These are phyloP conservation scores for Candida jianshihensis DNA, from an alignment of 805 yeast species.

Conservation along the genomic window DNA sequence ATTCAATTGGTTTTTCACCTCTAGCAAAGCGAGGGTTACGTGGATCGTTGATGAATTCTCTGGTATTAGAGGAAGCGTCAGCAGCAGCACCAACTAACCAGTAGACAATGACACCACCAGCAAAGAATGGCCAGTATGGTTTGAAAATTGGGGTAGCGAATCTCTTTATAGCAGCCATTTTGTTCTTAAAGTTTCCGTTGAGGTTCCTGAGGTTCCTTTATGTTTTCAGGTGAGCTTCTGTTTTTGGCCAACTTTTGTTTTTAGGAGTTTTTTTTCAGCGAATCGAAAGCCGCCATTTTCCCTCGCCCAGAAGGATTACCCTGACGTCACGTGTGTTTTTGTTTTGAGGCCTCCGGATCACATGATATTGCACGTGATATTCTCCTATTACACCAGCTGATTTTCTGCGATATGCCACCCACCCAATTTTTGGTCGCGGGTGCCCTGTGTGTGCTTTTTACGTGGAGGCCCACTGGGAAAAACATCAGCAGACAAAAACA, in stretches of 20 bases:
- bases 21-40: conserved; percentile 85
- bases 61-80: conserved; percentile 59
- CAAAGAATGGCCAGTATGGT: conserved; percentile 84
- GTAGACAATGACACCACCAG: conserved; percentile 73
- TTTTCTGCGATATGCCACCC: not conserved
- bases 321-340: not conserved
- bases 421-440: not conserved
- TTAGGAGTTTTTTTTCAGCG: conserved; percentile 2
- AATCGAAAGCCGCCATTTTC: too few relatives aligned
- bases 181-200: too few relatives aligned
- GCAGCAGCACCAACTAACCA: conserved; percentile 66
- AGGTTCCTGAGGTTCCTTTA: too few relatives aligned
- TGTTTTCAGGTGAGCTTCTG: not conserved
- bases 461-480: not conserved
- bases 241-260: too few relatives aligned
- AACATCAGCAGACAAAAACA: conserved; percentile 1
- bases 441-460: not conserved
- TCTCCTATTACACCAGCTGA: not conserved
- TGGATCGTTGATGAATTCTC: conserved; percentile 88
- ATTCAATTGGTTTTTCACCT: conserved; percentile 43
- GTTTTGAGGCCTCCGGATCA: not conserved
- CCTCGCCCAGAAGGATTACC: too few relatives aligned
- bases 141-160: conserved; percentile 43
- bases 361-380: not conserved
- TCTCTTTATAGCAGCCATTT: conserved; percentile 31